phyloP scores from a whole-genome alignment of 1,139 yeast species.

The Sugiyamaella paludigena region DNA sequence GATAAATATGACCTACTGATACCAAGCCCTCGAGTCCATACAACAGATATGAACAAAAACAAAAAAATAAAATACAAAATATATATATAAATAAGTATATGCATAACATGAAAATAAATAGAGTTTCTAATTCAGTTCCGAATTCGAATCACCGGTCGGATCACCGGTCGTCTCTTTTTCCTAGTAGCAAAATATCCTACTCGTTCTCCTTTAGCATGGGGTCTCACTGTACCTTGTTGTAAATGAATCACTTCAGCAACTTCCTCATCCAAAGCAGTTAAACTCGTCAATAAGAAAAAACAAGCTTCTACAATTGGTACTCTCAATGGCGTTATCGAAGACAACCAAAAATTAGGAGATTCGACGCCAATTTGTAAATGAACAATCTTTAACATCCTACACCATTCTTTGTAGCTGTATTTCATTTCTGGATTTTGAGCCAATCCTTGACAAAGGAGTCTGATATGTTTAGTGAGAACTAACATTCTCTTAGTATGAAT shows the following conservation, averaged over 20 bases:
- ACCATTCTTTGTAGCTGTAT: constrained; percentile 50
- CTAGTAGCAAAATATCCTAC: constrained; percentile 1
- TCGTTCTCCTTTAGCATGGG: constrained; percentile 5
- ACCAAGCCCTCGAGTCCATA: background rate
- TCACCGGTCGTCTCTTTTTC: no score
- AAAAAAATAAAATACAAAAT: background rate
- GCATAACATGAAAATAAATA: no score
- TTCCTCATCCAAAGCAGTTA: constrained; percentile 38
- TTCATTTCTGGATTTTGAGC: constrained; percentile 38
- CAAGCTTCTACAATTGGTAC: constrained; percentile 67
- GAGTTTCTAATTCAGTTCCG: no score
- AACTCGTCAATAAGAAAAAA: constrained; percentile 51
- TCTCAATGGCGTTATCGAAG: constrained; percentile 62
- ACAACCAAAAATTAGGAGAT: constrained; percentile 48
- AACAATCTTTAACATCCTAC: constrained; percentile 35
- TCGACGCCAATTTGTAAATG: constrained; percentile 31
- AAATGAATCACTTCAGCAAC: constrained; percentile 6
- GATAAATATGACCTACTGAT: no score
- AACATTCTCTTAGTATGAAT: constrained; percentile 24
- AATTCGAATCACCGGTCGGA: no score
- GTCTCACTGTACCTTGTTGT: constrained; percentile 2
- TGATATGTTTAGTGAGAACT: constrained; percentile 31
- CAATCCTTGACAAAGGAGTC: constrained; percentile 24
- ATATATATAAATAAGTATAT: no score
- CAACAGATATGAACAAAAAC: background rate